A percentile compares a stretch with the other conserved stretches of the same genome.
Evolutionary conservation across 2,329 filamentous ascomycete genomes (phyloP).

Genomic region (Penicillium sp.): DNA sequence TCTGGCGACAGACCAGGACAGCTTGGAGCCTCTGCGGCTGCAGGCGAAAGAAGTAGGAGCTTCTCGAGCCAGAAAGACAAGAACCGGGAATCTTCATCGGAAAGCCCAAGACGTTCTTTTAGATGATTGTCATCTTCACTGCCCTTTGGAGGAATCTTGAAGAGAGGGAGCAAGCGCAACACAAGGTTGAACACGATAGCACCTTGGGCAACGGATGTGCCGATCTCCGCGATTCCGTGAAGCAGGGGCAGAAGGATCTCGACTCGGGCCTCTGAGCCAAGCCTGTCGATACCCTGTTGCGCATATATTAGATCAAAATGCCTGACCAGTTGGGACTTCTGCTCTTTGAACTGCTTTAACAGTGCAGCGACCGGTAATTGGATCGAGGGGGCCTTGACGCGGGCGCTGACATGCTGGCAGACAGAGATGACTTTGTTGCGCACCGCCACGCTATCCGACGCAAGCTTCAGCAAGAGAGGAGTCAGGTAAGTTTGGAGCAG

Average conservation of each 20-base stretch:
- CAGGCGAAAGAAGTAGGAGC: conserved; percentile 66
- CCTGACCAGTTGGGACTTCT: conserved; percentile 69
- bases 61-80: conserved; percentile 73
- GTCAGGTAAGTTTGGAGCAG: conserved; percentile 75
- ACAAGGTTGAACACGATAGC: conserved; percentile 78
- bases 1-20: conserved; percentile 62
- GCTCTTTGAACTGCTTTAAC: conserved; percentile 84
- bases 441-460: conserved; percentile 74
- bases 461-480: conserved; percentile 80
- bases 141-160: conserved; percentile 66
- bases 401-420: conserved; percentile 68
- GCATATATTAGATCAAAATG: conserved; percentile 88
- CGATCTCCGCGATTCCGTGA: conserved; percentile 61
- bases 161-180: conserved; percentile 69
- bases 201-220: conserved; percentile 54
- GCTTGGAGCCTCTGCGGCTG: conserved; percentile 39
- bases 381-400: conserved; percentile 61
- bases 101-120: conserved; percentile 63
- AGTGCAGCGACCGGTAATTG: conserved; percentile 80
- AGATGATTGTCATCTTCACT: conserved; percentile 73
- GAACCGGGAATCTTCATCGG: conserved; percentile 68
- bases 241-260: conserved; percentile 70
- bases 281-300: conserved; percentile 71
- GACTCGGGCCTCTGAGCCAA: conserved; percentile 62
- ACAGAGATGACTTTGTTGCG: conserved; percentile 73